These are phyloP conservation scores for Auriscalpium microsporum DNA, from an alignment of 768 basidiomycete genomes.

Conservation along the genomic window DNA sequence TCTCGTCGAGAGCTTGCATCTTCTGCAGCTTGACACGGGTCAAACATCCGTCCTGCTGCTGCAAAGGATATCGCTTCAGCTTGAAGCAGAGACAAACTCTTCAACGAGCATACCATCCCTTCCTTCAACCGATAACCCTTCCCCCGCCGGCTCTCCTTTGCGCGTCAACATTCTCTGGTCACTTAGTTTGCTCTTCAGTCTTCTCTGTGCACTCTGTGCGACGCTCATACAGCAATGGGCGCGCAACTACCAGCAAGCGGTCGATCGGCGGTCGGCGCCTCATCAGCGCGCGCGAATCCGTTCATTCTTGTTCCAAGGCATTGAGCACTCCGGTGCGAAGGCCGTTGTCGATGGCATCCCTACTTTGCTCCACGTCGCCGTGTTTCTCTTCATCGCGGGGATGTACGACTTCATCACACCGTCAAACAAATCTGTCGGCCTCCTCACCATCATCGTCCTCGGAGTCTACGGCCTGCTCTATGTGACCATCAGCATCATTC, in stretches of 20 bases:
- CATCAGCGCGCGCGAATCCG: conserved; percentile 11
- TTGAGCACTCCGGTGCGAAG: conserved; percentile 3
- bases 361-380: conserved; percentile 8
- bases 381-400: conserved; percentile 10
- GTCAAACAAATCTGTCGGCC: conserved; percentile 5
- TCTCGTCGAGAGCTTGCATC: conserved; percentile 13
- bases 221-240: conserved; percentile 10
- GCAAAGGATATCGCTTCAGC: conserved; percentile 4
- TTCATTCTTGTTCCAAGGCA: conserved; percentile 5
- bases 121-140: not conserved
- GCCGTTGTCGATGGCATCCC: conserved; percentile 12
- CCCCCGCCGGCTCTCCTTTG: not conserved
- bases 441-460: not conserved
- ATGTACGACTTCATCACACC: conserved; percentile 7
- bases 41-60: not conserved
- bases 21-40: conserved; percentile 8
- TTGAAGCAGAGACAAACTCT: not conserved
- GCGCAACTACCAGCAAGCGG: conserved; percentile 7
- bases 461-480: not conserved
- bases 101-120: not conserved
- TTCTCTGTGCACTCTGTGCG: conserved; percentile 7
- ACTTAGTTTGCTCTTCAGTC: conserved; percentile 10
- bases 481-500: conserved; percentile 4
- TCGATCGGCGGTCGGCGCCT: conserved; percentile 6
- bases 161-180: conserved; percentile 10